These are phyloP conservation scores for Curvularia sp. DNA, from an alignment of 2,329 filamentous ascomycete species.

Conservation along the genomic window DNA sequence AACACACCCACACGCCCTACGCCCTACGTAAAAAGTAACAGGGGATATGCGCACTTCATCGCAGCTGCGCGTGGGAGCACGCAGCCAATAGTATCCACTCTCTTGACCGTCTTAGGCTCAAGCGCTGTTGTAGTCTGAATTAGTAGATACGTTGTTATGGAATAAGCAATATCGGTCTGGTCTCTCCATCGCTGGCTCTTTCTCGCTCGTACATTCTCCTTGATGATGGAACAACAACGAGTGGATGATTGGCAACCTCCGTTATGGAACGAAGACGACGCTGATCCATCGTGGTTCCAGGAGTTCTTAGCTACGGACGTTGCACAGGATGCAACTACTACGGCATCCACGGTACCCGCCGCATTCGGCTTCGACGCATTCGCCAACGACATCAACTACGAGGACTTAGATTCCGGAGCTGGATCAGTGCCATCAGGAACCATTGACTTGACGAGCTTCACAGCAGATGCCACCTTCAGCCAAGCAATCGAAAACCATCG, in stretches of 20 bases:
- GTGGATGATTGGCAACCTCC: slow-evolving; percentile 7
- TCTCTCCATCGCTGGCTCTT: background rate
- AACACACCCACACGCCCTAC: slow-evolving; percentile 12
- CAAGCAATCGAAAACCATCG: slow-evolving; percentile 3
- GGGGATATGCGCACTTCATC: background rate
- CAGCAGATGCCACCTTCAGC: background rate
- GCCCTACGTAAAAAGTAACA: slow-evolving; percentile 7
- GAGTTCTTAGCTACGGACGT: slow-evolving; percentile 10
- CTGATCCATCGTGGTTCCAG: slow-evolving; percentile 11
- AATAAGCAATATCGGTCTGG: slow-evolving; percentile 8
- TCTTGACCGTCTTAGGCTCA: background rate
- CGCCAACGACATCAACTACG: background rate
- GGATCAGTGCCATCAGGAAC: background rate
- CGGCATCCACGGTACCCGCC: slow-evolving; percentile 2
- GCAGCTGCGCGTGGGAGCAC: background rate
- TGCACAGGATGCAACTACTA: background rate
- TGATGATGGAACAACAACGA: slow-evolving; percentile 13
- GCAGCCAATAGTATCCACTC: background rate
- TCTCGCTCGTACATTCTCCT: background rate
- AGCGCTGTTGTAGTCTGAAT: background rate
- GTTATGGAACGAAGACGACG: slow-evolving; percentile 9
- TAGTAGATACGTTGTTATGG: no score
- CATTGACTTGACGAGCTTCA: background rate
- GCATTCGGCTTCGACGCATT: slow-evolving; percentile 4
- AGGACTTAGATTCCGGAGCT: background rate